phyloP scores from a whole-genome alignment of 2,329 filamentous ascomycete species.

The Penicillium nordicum region DNA sequence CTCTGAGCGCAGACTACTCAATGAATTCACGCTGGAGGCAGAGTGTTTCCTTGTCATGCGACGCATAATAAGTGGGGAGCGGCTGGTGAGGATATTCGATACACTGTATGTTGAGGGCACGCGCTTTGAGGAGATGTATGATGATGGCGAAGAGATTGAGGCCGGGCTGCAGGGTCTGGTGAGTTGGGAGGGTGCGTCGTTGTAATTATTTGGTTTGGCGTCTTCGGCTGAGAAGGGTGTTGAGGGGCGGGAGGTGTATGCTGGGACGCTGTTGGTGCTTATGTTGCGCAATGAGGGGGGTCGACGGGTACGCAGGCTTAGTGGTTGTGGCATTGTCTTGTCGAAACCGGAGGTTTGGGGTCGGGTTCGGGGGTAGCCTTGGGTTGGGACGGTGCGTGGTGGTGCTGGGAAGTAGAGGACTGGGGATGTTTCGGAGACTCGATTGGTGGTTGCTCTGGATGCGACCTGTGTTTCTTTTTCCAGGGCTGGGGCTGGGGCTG shows the following conservation, averaged over 20 bases:
- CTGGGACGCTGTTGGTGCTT: conserved; percentile 22
- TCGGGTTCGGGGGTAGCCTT: conserved; percentile 21
- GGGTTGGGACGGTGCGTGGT: conserved; percentile 17
- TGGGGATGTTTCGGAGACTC: conserved; percentile 25
- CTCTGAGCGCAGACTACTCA: conserved; percentile 32
- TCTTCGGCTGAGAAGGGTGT: conserved; percentile 16
- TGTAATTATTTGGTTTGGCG: conserved; percentile 8
- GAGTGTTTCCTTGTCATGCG: conserved; percentile 30
- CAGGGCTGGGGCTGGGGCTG: neutral
- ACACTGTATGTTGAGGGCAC: conserved; percentile 24
- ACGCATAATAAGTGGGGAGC: conserved; percentile 24
- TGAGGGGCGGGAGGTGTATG: conserved; percentile 15
- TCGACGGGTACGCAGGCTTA: conserved; percentile 10
- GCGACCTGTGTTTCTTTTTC: neutral
- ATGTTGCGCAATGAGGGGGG: conserved; percentile 28
- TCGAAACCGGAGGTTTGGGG: conserved; percentile 25
- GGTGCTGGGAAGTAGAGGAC: conserved; percentile 19
- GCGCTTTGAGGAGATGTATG: conserved; percentile 15
- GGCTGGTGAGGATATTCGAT: conserved; percentile 21
- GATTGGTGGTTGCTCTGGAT: conserved; percentile 20
- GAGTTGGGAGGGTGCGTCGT: conserved; percentile 15
- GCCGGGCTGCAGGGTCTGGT: conserved; percentile 17
- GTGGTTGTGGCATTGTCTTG: conserved; percentile 8
- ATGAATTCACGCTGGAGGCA: conserved; percentile 24
- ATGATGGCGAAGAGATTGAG: conserved; percentile 15